These are phyloP conservation scores for Harrya chromipes DNA, from an alignment of 768 basidiomycete species.

Conservation along the genomic window DNA sequence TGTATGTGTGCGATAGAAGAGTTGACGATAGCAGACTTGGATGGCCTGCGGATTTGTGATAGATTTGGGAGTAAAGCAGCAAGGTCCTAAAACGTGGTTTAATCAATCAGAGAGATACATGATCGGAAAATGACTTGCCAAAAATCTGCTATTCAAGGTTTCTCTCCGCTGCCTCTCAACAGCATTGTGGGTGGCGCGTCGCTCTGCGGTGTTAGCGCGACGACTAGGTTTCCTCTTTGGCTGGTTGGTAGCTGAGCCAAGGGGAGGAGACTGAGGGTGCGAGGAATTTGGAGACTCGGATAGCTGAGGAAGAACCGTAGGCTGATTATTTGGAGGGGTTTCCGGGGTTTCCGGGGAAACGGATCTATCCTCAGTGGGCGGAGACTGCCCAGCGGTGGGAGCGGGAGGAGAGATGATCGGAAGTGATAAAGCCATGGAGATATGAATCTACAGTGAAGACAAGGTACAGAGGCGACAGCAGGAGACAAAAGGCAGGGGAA, in stretches of 20 bases:
- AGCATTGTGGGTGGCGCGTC: constrained; percentile 95
- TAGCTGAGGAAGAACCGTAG: constrained; percentile 34
- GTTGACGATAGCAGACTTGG: constrained; percentile 96
- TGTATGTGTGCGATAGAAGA: constrained; percentile 89
- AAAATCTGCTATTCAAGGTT: constrained; percentile 88
- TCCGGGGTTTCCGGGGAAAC: constrained; percentile 48
- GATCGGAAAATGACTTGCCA: constrained; percentile 47
- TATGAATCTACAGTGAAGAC: constrained; percentile 14
- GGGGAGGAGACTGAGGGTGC: constrained; percentile 21
- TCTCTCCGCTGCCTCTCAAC: constrained; percentile 93
- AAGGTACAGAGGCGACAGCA: constrained; percentile 9
- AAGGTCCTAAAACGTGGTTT: constrained; percentile 58
- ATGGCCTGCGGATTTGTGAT: constrained; percentile 87
- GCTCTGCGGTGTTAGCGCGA: constrained; percentile 94
- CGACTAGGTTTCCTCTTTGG: constrained; percentile 79
- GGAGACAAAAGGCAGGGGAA: not conserved
- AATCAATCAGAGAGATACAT: constrained; percentile 12
- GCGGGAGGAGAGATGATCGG: constrained; percentile 38
- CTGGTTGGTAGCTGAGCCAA: constrained; percentile 33
- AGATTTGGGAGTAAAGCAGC: constrained; percentile 90
- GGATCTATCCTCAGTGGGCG: constrained; percentile 42
- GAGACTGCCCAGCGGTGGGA: constrained; percentile 38
- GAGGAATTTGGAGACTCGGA: constrained; percentile 24
- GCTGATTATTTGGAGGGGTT: constrained; percentile 36
- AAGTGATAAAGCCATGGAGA: constrained; percentile 38